Base-by-base conservation (phyloP, 495 filamentous ascomycete species). In the Aspergillus mulundensis region DNA sequence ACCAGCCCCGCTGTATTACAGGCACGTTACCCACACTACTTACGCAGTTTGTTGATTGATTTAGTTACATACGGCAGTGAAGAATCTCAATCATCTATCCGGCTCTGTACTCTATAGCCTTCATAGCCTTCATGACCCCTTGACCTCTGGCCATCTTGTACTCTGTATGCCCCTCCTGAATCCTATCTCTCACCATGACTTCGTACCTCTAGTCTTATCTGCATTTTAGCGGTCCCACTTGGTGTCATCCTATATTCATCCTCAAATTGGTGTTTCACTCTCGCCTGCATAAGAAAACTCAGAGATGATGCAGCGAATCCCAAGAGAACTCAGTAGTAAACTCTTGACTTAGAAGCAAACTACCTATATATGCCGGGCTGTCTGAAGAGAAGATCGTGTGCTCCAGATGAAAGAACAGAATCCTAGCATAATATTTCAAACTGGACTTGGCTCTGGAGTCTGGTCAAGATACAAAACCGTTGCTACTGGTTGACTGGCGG, bases 1-100 rank as follows among this genome's bases (percentile, higher is more conserved):
- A 61, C 59, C 54, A 54, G 24, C 19, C 24, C 44, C 25, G 25
- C 34, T 57, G 45, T 45, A 56, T 49, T 49, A 59, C 50, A 15
- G 15, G 24, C 18, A 39, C 28, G 12, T 14, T 61, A 60, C 53
- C 0, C n/a, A 23, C 23, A 19, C 21, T 49, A 56, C 25, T 28
- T 3, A 8, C n/a, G n/a, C n/a, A n/a, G n/a, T n/a, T n/a, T n/a
- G n/a, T n/a, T n/a, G n/a, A n/a, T n/a, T n/a, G n/a, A n/a, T n/a
- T n/a, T n/a, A n/a, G n/a, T n/a, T n/a, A n/a, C n/a, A 3, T 28
- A 28, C 25, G 25, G 25, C n/a, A 28, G 25, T 3, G 8, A 8
- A 28, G 4, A 28, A 4, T 28, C 25, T 28, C 25, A 28, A 8
- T 28, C 25, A 28, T 28, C 25, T 28, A 28, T 28, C 25, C 8